Evolutionary conservation across 169 alveolate species (phyloP).

Genomic region (Cryptosporidium viatorum): DNA sequence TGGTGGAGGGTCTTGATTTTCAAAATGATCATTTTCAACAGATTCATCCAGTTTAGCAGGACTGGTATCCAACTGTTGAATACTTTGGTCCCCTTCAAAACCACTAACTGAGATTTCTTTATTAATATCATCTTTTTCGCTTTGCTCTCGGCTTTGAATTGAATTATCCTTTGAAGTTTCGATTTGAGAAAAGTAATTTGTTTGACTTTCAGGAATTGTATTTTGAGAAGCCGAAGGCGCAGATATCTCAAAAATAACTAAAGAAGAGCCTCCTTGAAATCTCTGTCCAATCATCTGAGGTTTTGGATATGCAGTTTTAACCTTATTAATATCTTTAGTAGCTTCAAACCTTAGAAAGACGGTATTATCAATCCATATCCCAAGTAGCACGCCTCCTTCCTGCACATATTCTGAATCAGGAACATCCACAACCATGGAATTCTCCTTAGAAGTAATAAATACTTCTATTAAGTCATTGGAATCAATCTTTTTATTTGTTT

Average conservation of each 20-base stretch:
- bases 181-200: background rate
- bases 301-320: constrained; percentile 6
- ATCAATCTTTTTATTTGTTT: background rate
- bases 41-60: background rate
- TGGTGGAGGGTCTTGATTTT: background rate
- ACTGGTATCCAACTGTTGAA: constrained; percentile 1
- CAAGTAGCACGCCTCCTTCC: constrained; percentile 17
- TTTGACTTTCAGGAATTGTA: background rate
- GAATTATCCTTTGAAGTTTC: background rate
- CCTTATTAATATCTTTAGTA: background rate
- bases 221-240: background rate
- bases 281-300: constrained; percentile 35
- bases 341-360: constrained; percentile 37
- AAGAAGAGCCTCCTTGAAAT: constrained; percentile 5
- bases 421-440: constrained; percentile 1
- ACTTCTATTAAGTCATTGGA: background rate
- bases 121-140: background rate
- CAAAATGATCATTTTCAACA: background rate
- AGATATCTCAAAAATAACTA: background rate
- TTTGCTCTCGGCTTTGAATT: background rate
- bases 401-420: constrained; percentile 34
- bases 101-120: constrained; percentile 6
- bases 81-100: constrained; percentile 1
- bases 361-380: constrained; percentile 29
- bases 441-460: background rate